Evolutionary conservation across 352 stramenopile genomes (phyloP).

Genomic region (Phytophthora citrophthora): DNA sequence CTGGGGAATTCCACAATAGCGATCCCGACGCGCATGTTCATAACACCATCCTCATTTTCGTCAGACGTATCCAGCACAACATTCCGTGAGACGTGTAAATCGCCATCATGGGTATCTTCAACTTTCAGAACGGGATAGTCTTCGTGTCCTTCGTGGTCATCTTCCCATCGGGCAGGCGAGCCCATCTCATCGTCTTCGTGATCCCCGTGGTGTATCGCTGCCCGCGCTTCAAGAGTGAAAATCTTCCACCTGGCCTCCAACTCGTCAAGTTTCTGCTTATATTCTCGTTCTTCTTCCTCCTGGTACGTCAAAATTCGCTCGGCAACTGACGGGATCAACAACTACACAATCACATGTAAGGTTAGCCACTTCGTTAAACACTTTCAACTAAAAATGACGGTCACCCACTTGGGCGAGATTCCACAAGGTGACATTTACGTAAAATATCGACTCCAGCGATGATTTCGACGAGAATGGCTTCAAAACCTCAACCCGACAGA

Average conservation of each 20-base stretch:
- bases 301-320: slow-evolving; percentile 26
- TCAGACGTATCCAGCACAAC: slow-evolving; percentile 73
- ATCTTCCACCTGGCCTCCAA: slow-evolving; percentile 66
- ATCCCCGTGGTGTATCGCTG: slow-evolving; percentile 39
- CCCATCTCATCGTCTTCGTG: slow-evolving; percentile 20
- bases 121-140: slow-evolving; percentile 63
- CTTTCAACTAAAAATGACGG: background rate
- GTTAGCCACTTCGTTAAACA: slow-evolving; percentile 1
- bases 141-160: slow-evolving; percentile 19
- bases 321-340: slow-evolving; percentile 40
- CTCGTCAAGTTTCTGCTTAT: slow-evolving; percentile 51
- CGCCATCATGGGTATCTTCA: slow-evolving; percentile 55
- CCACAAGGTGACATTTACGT: slow-evolving; percentile 76
- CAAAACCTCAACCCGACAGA: slow-evolving; percentile 54
- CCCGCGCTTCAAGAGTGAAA: slow-evolving; percentile 40
- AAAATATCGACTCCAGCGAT: slow-evolving; percentile 44
- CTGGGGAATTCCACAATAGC: slow-evolving; percentile 78
- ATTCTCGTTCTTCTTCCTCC: slow-evolving; percentile 60
- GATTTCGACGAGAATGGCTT: slow-evolving; percentile 28
- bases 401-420: slow-evolving; percentile 66
- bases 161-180: slow-evolving; percentile 21
- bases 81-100: slow-evolving; percentile 59
- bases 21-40: slow-evolving; percentile 67
- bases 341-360: slow-evolving; percentile 21
- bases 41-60: slow-evolving; percentile 67